These are phyloP conservation scores for Phytophthora pistaciae DNA, from an alignment of 352 stramenopile genomes.

Conservation along the genomic window DNA sequence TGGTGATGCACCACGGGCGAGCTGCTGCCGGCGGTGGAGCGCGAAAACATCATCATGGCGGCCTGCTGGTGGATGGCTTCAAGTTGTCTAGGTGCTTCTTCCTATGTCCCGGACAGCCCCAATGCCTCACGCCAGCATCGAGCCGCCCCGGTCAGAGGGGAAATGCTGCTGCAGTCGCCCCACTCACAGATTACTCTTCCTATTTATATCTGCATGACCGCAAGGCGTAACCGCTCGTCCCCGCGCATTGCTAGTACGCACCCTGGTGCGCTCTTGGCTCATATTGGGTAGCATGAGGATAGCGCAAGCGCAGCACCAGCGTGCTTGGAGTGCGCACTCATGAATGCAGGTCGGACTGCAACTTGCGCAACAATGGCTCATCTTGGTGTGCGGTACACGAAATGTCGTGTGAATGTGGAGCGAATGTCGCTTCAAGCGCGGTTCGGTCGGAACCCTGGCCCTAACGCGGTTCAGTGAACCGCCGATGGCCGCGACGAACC, in stretches of 20 bases:
- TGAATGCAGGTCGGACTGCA: neutral
- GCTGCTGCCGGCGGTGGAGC: slow-evolving; percentile 24
- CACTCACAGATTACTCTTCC: neutral
- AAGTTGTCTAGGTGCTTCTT: neutral
- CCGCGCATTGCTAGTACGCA: neutral
- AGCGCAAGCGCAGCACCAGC: neutral
- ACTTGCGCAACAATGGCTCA: slow-evolving; percentile 1
- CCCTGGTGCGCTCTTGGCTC: neutral
- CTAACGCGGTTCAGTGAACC: slow-evolving; percentile 44
- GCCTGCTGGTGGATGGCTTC: neutral
- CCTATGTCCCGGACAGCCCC: neutral
- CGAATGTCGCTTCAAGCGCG: slow-evolving; percentile 36
- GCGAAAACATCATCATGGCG: slow-evolving; percentile 59
- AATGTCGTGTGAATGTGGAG: slow-evolving; percentile 24
- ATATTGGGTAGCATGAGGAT: neutral
- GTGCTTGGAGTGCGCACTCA: neutral
- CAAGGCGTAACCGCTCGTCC: slow-evolving; percentile 25
- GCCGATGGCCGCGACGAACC: slow-evolving; percentile 29
- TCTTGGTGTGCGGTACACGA: slow-evolving; percentile 8
- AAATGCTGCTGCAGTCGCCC: slow-evolving; percentile 3
- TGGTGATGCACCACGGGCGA: slow-evolving; percentile 44
- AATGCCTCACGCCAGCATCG: neutral
- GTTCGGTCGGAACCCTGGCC: slow-evolving; percentile 22
- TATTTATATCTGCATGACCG: slow-evolving; percentile 34
- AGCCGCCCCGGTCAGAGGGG: neutral